phyloP scores from a whole-genome alignment of 108 stramenopile species.

The Mediolabrus comicus region DNA sequence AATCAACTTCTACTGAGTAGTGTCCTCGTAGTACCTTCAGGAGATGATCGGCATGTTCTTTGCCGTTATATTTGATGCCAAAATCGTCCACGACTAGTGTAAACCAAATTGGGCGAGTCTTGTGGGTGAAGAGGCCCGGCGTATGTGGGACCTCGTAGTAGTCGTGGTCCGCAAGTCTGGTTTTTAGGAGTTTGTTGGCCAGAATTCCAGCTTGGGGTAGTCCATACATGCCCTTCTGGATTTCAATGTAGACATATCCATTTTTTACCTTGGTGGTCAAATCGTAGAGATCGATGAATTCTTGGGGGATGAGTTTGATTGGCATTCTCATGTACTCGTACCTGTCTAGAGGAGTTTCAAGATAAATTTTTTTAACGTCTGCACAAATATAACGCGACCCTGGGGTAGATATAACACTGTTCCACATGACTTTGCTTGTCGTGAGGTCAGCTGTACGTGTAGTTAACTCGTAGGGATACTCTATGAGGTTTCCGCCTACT shows the following conservation, averaged over 20 bases:
- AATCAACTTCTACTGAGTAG: conserved; percentile 31
- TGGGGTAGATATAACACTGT: conserved; percentile 35
- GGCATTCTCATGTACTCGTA: conserved; percentile 49
- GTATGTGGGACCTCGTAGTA: conserved; percentile 27
- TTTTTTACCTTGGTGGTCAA: neutral
- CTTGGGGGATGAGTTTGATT: conserved; percentile 8
- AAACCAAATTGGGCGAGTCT: conserved; percentile 16
- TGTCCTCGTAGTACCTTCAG: conserved; percentile 1
- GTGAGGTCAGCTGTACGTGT: conserved; percentile 32
- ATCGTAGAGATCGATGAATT: conserved; percentile 28
- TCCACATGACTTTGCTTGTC: conserved; percentile 37
- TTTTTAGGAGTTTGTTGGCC: conserved; percentile 23
- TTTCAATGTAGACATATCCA: conserved; percentile 12
- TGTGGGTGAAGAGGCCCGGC: conserved; percentile 42
- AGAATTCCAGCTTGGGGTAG: conserved; percentile 46
- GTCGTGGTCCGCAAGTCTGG: conserved; percentile 4
- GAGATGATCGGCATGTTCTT: conserved; percentile 39
- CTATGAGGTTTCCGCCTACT: conserved; percentile 33
- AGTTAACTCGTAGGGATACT: conserved; percentile 2
- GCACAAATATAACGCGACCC: conserved; percentile 13
- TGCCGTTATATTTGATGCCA: conserved; percentile 38
- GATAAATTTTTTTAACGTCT: conserved; percentile 48
- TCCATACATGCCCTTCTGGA: conserved; percentile 46
- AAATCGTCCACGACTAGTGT: conserved; percentile 59
- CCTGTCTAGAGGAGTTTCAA: conserved; percentile 21